phyloP scores from a whole-genome alignment of 148 eudicot genomes.

The Heliamphora exappendiculata region DNA sequence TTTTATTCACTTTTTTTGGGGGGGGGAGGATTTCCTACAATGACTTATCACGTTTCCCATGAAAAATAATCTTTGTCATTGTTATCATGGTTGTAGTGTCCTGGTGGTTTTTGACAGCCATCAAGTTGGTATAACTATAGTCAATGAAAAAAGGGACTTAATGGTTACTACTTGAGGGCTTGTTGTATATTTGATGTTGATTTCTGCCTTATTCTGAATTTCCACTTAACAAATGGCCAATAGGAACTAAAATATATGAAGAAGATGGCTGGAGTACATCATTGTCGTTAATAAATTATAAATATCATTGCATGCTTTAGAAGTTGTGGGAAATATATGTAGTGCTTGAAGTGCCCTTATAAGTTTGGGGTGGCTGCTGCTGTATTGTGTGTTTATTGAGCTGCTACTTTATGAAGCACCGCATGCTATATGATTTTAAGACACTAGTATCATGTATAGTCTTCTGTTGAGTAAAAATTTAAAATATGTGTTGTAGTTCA shows the following conservation, averaged over 20 bases:
- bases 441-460: neutral
- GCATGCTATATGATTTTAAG: neutral
- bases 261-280: neutral
- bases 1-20: no score
- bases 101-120: no score
- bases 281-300: neutral
- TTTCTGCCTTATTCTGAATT: neutral
- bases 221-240: neutral
- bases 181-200: neutral
- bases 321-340: neutral
- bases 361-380: neutral
- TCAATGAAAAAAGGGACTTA: neutral
- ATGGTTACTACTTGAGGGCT: neutral
- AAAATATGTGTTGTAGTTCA: neutral
- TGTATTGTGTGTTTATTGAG: neutral
- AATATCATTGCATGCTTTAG: neutral
- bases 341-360: neutral
- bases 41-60: no score
- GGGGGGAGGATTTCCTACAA: no score
- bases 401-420: neutral
- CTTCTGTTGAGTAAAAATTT: neutral
- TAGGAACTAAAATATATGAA: neutral
- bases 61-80: no score
- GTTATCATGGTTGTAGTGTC: no score
- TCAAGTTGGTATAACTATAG: neutral